Evolutionary conservation across 2,329 filamentous ascomycete species (phyloP).

Genomic region (Coleophoma cylindrospora): DNA sequence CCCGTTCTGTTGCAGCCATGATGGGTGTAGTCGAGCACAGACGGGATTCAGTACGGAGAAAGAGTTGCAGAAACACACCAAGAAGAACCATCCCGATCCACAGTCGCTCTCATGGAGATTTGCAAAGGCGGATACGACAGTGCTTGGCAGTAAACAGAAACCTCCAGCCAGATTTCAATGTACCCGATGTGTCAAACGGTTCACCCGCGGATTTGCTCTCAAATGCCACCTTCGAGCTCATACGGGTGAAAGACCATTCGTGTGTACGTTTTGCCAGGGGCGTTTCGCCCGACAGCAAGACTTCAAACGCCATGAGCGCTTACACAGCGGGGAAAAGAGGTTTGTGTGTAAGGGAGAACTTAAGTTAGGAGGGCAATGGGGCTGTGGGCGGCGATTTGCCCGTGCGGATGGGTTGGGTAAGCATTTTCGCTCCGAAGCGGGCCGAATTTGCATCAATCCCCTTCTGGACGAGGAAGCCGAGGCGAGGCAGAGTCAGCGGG

Average conservation of each 20-base stretch:
- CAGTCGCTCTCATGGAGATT: background rate
- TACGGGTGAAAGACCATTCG: constrained; percentile 73
- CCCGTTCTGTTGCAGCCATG: constrained; percentile 28
- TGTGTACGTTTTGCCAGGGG: constrained; percentile 40
- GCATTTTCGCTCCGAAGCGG: constrained; percentile 1
- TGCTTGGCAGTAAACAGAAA: background rate
- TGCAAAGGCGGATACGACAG: background rate
- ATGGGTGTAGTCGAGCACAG: constrained; percentile 24
- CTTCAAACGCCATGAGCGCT: constrained; percentile 1
- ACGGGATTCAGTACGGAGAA: constrained; percentile 27
- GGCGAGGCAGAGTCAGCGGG: background rate
- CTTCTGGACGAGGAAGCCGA: background rate
- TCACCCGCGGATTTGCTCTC: constrained; percentile 3
- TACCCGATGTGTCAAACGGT: background rate
- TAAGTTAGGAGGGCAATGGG: background rate
- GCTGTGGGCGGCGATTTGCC: constrained; percentile 1
- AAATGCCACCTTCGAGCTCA: constrained; percentile 69
- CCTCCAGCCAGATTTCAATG: background rate
- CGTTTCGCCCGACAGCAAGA: constrained; percentile 3
- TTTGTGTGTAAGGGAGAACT: background rate
- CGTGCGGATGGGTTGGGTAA: constrained; percentile 1
- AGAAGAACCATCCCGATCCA: constrained; percentile 4
- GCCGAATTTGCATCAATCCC: constrained; percentile 7
- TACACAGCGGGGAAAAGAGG: background rate
- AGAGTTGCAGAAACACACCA: constrained; percentile 26